A percentile compares a stretch with the other conserved stretches of the same genome.
These are phyloP conservation scores for Podosphaera xanthii DNA, from an alignment of 2,329 filamentous ascomycete genomes.

Conservation along the genomic window DNA sequence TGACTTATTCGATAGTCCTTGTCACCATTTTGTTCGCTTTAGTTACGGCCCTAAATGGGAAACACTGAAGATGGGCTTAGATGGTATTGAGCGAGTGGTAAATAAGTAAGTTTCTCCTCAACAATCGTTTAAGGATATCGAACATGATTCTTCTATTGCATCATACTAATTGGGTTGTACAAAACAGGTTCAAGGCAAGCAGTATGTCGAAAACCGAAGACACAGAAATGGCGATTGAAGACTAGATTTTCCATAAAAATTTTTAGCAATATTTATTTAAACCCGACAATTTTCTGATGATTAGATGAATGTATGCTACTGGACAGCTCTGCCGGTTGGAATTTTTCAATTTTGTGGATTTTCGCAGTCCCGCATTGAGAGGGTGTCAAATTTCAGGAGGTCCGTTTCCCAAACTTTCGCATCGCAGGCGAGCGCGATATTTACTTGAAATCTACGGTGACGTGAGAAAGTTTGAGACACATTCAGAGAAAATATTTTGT, in stretches of 20 bases:
- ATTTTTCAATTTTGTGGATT: too few relatives aligned
- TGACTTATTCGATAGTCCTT: conserved; percentile 84
- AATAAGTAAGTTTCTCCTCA: conserved; percentile 28
- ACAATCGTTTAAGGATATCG: not conserved
- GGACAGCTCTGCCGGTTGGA: too few relatives aligned
- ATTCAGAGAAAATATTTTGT: too few relatives aligned
- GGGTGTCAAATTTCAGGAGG: too few relatives aligned
- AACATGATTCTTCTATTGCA: conserved; percentile 2
- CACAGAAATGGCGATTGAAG: not conserved
- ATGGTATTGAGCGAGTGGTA: conserved; percentile 66
- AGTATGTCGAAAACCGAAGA: conserved; percentile 3
- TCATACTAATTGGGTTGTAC: conserved; percentile 2
- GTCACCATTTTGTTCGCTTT: conserved; percentile 74
- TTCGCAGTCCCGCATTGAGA: too few relatives aligned
- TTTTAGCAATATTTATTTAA: too few relatives aligned
- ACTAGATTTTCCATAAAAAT: not conserved
- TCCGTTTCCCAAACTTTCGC: too few relatives aligned
- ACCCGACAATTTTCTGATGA: too few relatives aligned
- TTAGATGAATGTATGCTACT: too few relatives aligned
- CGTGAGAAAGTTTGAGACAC: too few relatives aligned
- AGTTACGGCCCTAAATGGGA: conserved; percentile 72
- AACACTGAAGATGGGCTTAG: conserved; percentile 51
- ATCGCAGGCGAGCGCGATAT: too few relatives aligned
- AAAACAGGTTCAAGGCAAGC: conserved; percentile 3
- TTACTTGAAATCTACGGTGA: too few relatives aligned